Conservation (phyloP, 108 stramenopile genomes). For the Skeletonema costatum region DNA sequence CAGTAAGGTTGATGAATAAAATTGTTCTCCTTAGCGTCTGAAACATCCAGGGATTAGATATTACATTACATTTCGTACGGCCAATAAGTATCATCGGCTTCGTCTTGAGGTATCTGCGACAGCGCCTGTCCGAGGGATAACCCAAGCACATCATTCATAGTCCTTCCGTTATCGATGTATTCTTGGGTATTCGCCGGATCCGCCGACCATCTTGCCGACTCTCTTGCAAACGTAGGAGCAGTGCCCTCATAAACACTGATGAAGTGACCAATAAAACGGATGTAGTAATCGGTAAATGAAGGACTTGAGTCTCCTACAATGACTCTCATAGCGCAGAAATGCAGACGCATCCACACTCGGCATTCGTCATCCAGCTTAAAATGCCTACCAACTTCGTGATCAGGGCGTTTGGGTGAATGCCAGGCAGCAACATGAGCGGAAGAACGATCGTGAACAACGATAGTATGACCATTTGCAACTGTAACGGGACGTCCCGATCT, state of each 20-base stretch:
- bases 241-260: conserved; percentile 59
- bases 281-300: conserved; percentile 70
- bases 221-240: conserved; percentile 65
- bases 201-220: conserved; percentile 66
- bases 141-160: conserved; percentile 62
- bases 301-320: conserved; percentile 28
- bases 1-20: too few species aligned
- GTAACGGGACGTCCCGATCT: conserved; percentile 21
- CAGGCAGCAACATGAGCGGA: conserved; percentile 78
- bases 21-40: too few species aligned
- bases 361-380: conserved; percentile 71
- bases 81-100: conserved; percentile 52
- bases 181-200: conserved; percentile 50
- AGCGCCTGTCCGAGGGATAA: conserved; percentile 30
- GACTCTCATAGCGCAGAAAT: conserved; percentile 73
- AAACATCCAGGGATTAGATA: too few species aligned
- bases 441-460: conserved; percentile 66
- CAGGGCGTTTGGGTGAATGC: conserved; percentile 63
- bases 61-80: conserved; percentile 36
- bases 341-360: conserved; percentile 78
- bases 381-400: conserved; percentile 52
- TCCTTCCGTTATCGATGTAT: conserved; percentile 50
- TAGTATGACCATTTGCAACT: conserved; percentile 9
- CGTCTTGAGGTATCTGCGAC: conserved; percentile 40
- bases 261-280: conserved; percentile 78